Evolutionary conservation across 176 grass and related monocot genomes (phyloP), one percentile per base, ranked within the genome.

Genomic region (Eleusine indica): DNA sequence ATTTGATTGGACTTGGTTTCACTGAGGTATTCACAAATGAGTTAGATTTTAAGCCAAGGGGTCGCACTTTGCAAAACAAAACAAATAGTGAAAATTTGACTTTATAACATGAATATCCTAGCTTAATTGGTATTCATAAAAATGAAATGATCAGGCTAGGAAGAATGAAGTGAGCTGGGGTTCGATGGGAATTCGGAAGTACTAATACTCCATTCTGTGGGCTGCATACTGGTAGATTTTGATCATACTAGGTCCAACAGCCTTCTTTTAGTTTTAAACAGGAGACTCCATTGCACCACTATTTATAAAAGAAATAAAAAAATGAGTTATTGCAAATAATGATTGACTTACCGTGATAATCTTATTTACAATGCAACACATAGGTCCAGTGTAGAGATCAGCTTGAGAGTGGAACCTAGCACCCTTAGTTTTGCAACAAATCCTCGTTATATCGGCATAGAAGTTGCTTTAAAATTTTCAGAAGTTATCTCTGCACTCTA

Each of bases 391-490:
- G 15, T 54, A 54, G 17, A 19, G 15, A 56, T 56, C 53, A 56
- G 16, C 52, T 54, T 54, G 48, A 51, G 13, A 51, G 9, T 51
- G 48, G 48, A 74, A 22, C 21, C 43, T 32, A 68, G 5, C 74
- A 70, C 39, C 40, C 40, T 72, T 66, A 35, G 44, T 83, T 83
- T 19, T 74, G 13, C 75, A 48, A 53, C 35, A 54, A 39, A 83
- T 53, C 43, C 5, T 66, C 51, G 29, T 51, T 65, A 73, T 39
- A 40, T 42, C 32, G 48, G 57, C 39, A n/a, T 62, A 9, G 14
- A 71, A 28, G 43, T 64, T 74, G 43, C 57, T 58, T n/a, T 70
- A 37, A 44, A 42, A 28, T 53, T 44, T 35, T 67, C 18, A 17
- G 7, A 71, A 70, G 38, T 12, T 56, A 62, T 14, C 38, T 62